Base-by-base conservation (phyloP, 371 early-diverging fungal species). In the Lichtheimia ramosa region DNA sequence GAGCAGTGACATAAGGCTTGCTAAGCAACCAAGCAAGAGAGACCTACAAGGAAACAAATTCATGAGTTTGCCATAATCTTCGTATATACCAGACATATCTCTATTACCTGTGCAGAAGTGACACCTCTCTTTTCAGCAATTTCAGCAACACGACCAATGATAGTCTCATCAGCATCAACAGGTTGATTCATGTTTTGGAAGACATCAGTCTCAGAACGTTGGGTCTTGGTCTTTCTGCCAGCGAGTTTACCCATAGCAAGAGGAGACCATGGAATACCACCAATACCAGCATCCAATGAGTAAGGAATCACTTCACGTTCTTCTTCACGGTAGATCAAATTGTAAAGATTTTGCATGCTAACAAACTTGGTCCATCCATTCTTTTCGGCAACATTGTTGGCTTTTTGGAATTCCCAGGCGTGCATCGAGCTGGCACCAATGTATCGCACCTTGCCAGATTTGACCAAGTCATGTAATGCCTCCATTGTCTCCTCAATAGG, bases 241-340 rank as follows among this genome's bases (percentile, higher is more conserved):
- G 46, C n/a, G 21, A 46, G 46, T 21, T 46, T n/a, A 1, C 46
- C 46, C 18, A n/a, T 21, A 18, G 46, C 46, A 21, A 46, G 46
- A 10, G 46, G 46, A 8, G 46, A 46, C 46, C 46, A 54, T 20
- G 77, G 81, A 27, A 82, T 78, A 24, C 63, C 34, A 8, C 75
- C 80, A 49, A 83, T 73, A 12, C 68, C 69, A 25, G 62, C 56
- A 48, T 81, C 78, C 3, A 52, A 3, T 27, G 73, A 77, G 43
- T 75, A 81, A 12, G 84, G 80, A 42, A 70, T 61, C 82, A 83
- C 81, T 48, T 85, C 85, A 16, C 84, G 73, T 54, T 85, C 85
- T 69, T 84, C 85, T 64, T 84, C 85, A 40, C 85, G 82, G 54
- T 84, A 84, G 13, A 82, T n/a, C 46, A 82, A 58, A 48, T 81